These are phyloP conservation scores for Apophysomyces trapeziformis DNA, from an alignment of 371 early-diverging fungal species.

Conservation along the genomic window DNA sequence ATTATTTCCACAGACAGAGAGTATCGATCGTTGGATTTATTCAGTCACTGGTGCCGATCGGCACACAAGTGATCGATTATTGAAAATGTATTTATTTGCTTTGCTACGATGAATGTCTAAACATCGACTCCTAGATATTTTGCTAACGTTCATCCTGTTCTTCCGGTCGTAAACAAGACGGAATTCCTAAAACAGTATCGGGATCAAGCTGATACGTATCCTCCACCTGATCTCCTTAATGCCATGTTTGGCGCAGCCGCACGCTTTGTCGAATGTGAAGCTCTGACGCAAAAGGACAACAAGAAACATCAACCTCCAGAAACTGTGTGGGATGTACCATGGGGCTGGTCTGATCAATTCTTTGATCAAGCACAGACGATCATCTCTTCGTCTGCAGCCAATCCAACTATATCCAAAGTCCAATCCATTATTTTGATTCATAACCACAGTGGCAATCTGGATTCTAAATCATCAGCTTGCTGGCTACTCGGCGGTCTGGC, in stretches of 20 bases:
- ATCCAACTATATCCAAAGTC: conserved; percentile 44
- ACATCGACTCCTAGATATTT: conserved; percentile 35
- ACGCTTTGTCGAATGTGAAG: conserved; percentile 47
- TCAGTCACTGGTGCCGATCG: conserved; percentile 42
- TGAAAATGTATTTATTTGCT: conserved; percentile 39
- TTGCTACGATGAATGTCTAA: not conserved
- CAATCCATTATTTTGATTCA: conserved; percentile 49
- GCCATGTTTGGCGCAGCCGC: conserved; percentile 58
- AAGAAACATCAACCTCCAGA: conserved; percentile 29
- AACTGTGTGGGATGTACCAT: conserved; percentile 43
- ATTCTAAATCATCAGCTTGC: conserved; percentile 51
- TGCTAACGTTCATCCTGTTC: conserved; percentile 49
- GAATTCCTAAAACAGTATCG: conserved; percentile 48
- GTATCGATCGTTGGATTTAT: conserved; percentile 32
- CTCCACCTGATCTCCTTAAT: conserved; percentile 43
- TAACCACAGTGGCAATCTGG: conserved; percentile 47
- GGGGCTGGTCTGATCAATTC: conserved; percentile 52
- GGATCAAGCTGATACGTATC: conserved; percentile 42
- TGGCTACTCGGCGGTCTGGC: conserved; percentile 45
- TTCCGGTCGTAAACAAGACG: conserved; percentile 53
- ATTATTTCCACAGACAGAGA: conserved; percentile 4
- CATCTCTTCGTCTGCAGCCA: conserved; percentile 26
- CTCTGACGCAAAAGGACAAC: conserved; percentile 19
- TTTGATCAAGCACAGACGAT: conserved; percentile 45
- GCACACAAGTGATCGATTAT: conserved; percentile 42